Conservation (phyloP, 2,329 filamentous ascomycete genomes). For the Piedraia hortae region DNA sequence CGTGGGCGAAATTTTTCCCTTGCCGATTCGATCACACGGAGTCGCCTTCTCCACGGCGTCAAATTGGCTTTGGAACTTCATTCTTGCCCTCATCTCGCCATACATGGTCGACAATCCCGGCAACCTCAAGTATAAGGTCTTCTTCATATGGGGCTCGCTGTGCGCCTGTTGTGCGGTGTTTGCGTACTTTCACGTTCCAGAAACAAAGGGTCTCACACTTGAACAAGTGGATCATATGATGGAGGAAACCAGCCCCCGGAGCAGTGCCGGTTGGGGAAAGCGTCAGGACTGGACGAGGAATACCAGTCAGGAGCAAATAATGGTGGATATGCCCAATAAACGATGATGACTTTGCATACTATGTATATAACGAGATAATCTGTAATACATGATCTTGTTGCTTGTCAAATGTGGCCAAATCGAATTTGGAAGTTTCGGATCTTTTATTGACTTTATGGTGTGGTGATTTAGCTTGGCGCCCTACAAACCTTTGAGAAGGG, state of each 20-base stretch:
- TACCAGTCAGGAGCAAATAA: no score
- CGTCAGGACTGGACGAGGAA: constrained; percentile 1
- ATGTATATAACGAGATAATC: no score
- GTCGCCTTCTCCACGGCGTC: constrained; percentile 66
- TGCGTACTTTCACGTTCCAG: constrained; percentile 17
- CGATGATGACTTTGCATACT: no score
- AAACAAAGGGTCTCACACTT: constrained; percentile 15
- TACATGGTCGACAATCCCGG: constrained; percentile 40
- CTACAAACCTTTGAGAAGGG: no score
- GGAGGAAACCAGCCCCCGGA: constrained; percentile 20
- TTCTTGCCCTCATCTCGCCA: constrained; percentile 42
- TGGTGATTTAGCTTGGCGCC: no score
- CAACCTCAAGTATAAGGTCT: constrained; percentile 21
- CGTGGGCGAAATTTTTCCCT: constrained; percentile 72
- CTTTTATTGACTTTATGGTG: no score
- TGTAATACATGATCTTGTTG: no score
- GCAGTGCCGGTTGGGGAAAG: constrained; percentile 10
- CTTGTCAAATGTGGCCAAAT: no score
- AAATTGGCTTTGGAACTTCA: constrained; percentile 53
- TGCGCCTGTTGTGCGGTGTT: constrained; percentile 12
- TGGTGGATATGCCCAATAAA: no score
- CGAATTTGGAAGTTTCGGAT: no score
- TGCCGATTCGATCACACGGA: constrained; percentile 25
- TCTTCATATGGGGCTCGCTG: constrained; percentile 19
- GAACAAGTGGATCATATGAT: constrained; percentile 17